These are phyloP conservation scores for Pleurotus citrinopileatus DNA, from an alignment of 768 basidiomycete species.

Conservation along the genomic window DNA sequence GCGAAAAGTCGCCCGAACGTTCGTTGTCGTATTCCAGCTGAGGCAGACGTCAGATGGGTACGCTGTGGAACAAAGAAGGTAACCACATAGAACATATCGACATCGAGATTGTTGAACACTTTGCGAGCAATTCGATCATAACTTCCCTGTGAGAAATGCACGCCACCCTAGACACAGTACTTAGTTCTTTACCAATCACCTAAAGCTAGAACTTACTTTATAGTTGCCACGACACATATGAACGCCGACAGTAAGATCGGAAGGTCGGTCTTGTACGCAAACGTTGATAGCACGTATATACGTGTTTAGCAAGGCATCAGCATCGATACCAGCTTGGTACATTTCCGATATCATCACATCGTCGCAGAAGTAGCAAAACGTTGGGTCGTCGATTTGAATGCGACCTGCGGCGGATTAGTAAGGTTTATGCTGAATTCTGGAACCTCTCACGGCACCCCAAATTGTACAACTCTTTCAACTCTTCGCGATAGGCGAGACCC, in stretches of 20 bases:
- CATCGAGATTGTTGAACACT: slow-evolving; percentile 57
- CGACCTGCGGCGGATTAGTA: slow-evolving; percentile 30
- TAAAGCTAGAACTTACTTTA: slow-evolving; percentile 43
- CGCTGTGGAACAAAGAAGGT: slow-evolving; percentile 13
- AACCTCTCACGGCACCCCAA: slow-evolving; percentile 42
- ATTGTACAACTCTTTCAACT: slow-evolving; percentile 45
- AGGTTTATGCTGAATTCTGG: background rate
- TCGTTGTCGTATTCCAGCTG: slow-evolving; percentile 67
- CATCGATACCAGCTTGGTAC: slow-evolving; percentile 57
- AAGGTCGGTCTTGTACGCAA: slow-evolving; percentile 48
- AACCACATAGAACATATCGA: slow-evolving; percentile 56
- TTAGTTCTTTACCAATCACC: slow-evolving; percentile 15
- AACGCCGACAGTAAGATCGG: slow-evolving; percentile 51
- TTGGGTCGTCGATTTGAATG: slow-evolving; percentile 52
- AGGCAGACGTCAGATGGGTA: slow-evolving; percentile 3
- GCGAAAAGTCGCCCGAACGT: slow-evolving; percentile 56
- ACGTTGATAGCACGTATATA: slow-evolving; percentile 67
- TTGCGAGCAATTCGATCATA: slow-evolving; percentile 54
- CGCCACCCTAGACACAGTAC: slow-evolving; percentile 27
- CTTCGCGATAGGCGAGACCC: slow-evolving; percentile 43
- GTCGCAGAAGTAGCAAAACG: slow-evolving; percentile 65
- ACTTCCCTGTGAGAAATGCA: slow-evolving; percentile 59
- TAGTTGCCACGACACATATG: slow-evolving; percentile 62
- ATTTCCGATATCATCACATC: slow-evolving; percentile 51
- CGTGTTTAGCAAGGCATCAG: slow-evolving; percentile 60